Base-by-base conservation (phyloP, 2,329 filamentous ascomycete species). In the Aspergillus intermedius region DNA sequence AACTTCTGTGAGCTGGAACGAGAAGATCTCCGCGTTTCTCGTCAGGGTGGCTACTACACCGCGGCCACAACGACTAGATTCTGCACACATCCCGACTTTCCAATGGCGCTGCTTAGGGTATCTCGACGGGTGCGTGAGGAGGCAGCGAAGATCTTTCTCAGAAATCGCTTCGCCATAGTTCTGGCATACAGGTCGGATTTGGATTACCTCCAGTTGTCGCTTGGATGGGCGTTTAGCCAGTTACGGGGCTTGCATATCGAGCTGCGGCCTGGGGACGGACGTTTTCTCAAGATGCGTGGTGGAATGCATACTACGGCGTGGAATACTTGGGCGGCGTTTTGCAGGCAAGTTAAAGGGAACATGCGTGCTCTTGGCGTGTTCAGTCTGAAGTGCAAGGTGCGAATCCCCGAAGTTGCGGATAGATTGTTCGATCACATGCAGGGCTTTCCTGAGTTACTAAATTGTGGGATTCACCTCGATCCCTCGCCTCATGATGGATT, bases 391-490 rank as follows among this genome's bases (percentile, higher is more conserved):
- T 30, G 25, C 25, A 30, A 30, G 25, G 25, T 30, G 25, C 25
- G 25, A 10, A 30, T 30, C 9, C 25, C 25, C 25, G 25, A 30
- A 30, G 25, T 30, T 30, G 25, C 25, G 10, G 25, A 30, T 12
- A 30, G 10, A 30, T 30, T 30, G 25, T 12, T 30, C 10, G 25
- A 30, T 1, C 25, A 30, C 12, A 30, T 30, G 25, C 25, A 30
- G 25, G 25, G 25, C 4, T 30, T 30, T 10, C 25, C 25, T 30
- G 10, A 12, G 9, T 30, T 30, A 30, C 19, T 35, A n/a, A 49
- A 54, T 5, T 62, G 59, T 45, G 55, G 56, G 3, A 54, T 61
- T 21, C 51, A 57, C 43, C 45, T 62, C 42, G 50, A 49, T 17
- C 41, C 47, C 21, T 22, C 3, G 9, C 49, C 34, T 13, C 7